Evolutionary conservation across 2,329 filamentous ascomycete species (phyloP).

Genomic region (Alternaria incomplexa): DNA sequence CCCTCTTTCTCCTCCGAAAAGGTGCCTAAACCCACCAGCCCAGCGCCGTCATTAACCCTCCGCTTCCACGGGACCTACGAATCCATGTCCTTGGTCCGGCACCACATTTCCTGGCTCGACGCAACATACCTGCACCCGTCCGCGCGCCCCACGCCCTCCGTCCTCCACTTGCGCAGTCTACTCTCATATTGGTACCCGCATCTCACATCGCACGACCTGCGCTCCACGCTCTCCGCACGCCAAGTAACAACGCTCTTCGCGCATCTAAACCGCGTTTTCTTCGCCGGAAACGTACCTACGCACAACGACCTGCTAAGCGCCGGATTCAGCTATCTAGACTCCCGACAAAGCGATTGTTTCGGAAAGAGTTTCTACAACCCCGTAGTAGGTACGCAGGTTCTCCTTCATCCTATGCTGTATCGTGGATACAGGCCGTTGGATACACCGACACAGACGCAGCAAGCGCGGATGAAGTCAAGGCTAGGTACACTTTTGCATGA

Average conservation of each 20-base stretch:
- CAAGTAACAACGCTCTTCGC: slow-evolving; percentile 14
- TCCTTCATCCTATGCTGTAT: slow-evolving; percentile 17
- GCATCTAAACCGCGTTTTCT: slow-evolving; percentile 19
- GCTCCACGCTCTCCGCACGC: slow-evolving; percentile 5
- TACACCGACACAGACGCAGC: neutral
- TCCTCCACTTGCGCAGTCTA: slow-evolving; percentile 12
- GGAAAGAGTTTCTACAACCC: slow-evolving; percentile 17
- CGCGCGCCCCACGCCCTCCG: neutral
- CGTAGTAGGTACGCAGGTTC: slow-evolving; percentile 18
- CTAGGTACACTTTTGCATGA: slow-evolving; percentile 26
- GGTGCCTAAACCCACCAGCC: neutral
- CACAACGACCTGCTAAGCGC: slow-evolving; percentile 9
- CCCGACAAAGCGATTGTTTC: slow-evolving; percentile 12
- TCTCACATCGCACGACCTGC: slow-evolving; percentile 10
- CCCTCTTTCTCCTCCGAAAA: neutral
- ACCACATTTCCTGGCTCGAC: slow-evolving; percentile 21
- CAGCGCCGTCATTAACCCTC: slow-evolving; percentile 3
- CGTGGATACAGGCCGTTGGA: slow-evolving; percentile 2
- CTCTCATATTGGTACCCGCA: slow-evolving; percentile 15
- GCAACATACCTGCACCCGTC: slow-evolving; percentile 14
- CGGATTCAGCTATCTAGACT: slow-evolving; percentile 13
- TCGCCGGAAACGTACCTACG: slow-evolving; percentile 8
- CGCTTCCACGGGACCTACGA: slow-evolving; percentile 23
- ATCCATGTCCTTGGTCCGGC: slow-evolving; percentile 20
- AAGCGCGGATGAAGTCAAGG: neutral